Base-by-base conservation (phyloP, 2,329 filamentous ascomycete species). In the Colletotrichum sojae region DNA sequence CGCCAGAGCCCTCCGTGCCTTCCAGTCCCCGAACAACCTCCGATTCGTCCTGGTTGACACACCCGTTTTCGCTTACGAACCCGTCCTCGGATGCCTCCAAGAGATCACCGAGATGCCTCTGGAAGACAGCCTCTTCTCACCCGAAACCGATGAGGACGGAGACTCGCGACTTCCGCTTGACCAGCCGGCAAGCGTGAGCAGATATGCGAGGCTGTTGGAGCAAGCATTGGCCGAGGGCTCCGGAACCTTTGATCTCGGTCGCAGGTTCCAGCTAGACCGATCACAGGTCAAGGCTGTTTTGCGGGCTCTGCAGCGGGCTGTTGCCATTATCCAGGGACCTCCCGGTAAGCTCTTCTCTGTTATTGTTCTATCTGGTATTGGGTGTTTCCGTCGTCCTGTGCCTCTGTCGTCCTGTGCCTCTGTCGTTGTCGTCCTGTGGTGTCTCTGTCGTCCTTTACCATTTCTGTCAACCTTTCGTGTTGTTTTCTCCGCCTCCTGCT, bases 291-390 rank as follows among this genome's bases (percentile, higher is more conserved):
- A 80, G 0, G 90, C 91, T 1, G 75, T 94, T 0, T 69, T 88
- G 3, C 77, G 83, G 16, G 87, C 88, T 0, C 73, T 94, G 0
- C 79, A 76, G 0, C 85, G 84, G 8, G 77, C 79, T 0, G 77
- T 94, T 0, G 89, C 87, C 55, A 76, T 91, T 0, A 91, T 94
- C 2, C 91, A 94, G 80, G 92, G 92, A 0, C 92, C 92, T 1
- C 92, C 92, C 72, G 91, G 89, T 89, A 82, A 68, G 79, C 55
- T 4, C 55, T 4, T 13, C 4, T 13, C 6, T 10, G 16, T 43
- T 43, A 15, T 36, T 9, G 40, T 43, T 43, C 13, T 25, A 25
- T 43, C 13, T 25, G 5, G 22, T 25, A 25, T 25, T 25, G 22
- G 22, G 22, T 25, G 22, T 8, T 36, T 8, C 2, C 8, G 9